Evolutionary conservation across 805 yeast species (phyloP).

Genomic region (Kregervanrija pseudodelftensis): DNA sequence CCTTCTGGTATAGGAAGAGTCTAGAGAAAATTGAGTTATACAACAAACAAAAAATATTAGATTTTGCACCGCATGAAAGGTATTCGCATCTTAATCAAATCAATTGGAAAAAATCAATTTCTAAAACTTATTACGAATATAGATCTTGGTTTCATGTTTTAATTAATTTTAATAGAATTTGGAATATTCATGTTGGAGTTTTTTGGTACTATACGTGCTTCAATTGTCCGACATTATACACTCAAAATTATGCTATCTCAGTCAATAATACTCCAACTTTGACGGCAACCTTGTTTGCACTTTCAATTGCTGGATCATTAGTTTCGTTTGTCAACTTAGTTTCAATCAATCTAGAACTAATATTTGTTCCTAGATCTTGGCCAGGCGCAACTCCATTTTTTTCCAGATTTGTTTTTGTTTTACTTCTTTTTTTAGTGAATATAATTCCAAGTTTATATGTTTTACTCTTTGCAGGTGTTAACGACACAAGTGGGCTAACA

Average conservation of each 20-base stretch:
- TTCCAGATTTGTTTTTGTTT: constrained; percentile 37
- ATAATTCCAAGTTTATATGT: constrained; percentile 47
- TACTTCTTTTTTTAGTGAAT: constrained; percentile 37
- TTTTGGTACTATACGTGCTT: constrained; percentile 74
- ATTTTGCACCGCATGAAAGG: constrained; percentile 47
- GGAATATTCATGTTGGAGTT: constrained; percentile 67
- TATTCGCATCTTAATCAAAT: constrained; percentile 47
- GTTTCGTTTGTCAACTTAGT: constrained; percentile 50
- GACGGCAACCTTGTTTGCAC: constrained; percentile 47
- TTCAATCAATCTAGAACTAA: constrained; percentile 49
- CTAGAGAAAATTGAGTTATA: constrained; percentile 45
- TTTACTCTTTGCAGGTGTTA: constrained; percentile 33
- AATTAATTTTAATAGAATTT: constrained; percentile 68
- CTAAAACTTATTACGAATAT: constrained; percentile 67
- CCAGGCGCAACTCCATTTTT: constrained; percentile 61
- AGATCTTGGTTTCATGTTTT: constrained; percentile 73
- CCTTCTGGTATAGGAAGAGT: constrained; percentile 77
- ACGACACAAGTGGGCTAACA: constrained; percentile 28
- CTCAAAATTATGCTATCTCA: constrained; percentile 44
- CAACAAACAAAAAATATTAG: constrained; percentile 41
- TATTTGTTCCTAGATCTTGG: constrained; percentile 66
- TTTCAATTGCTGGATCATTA: constrained; percentile 63
- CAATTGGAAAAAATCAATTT: constrained; percentile 60
- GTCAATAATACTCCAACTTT: constrained; percentile 54
- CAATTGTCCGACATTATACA: constrained; percentile 64